Evolutionary conservation across 164 flowering plant genomes (phyloP).

Genomic region (Sedum album): DNA sequence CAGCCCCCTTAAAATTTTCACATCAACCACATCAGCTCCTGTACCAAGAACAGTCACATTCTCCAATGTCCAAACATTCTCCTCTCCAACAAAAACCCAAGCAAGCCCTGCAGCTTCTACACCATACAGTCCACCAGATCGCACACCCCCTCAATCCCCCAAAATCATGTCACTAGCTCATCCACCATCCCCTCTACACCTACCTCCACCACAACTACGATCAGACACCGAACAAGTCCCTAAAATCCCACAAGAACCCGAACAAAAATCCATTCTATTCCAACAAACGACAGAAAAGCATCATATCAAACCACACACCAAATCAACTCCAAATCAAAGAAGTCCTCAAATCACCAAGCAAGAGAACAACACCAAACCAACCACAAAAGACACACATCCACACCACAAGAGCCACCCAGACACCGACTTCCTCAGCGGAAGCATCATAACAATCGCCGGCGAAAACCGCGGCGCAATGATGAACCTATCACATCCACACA

Average conservation of each 20-base stretch:
- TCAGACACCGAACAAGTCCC: conserved; percentile 16
- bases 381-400: conserved; percentile 13
- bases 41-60: conserved; percentile 11
- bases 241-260: conserved; percentile 23
- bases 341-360: conserved; percentile 10
- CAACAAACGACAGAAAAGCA: conserved; percentile 26
- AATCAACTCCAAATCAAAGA: background rate
- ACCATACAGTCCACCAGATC: conserved; percentile 5
- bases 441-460: conserved; percentile 62
- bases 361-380: conserved; percentile 6
- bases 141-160: conserved; percentile 27
- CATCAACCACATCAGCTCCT: conserved; percentile 3
- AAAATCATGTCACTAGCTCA: conserved; percentile 14
- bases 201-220: conserved; percentile 36
- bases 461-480: conserved; percentile 83
- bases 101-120: conserved; percentile 10
- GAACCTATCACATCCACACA: conserved; percentile 41
- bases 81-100: background rate
- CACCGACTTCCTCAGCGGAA: conserved; percentile 23
- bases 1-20: background rate
- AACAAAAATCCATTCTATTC: conserved; percentile 40
- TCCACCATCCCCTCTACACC: conserved; percentile 44
- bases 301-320: background rate
- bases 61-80: background rate
- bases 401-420: conserved; percentile 19